These are phyloP conservation scores for Penicillium paxilli DNA, from an alignment of 495 filamentous ascomycete genomes.

Conservation along the genomic window DNA sequence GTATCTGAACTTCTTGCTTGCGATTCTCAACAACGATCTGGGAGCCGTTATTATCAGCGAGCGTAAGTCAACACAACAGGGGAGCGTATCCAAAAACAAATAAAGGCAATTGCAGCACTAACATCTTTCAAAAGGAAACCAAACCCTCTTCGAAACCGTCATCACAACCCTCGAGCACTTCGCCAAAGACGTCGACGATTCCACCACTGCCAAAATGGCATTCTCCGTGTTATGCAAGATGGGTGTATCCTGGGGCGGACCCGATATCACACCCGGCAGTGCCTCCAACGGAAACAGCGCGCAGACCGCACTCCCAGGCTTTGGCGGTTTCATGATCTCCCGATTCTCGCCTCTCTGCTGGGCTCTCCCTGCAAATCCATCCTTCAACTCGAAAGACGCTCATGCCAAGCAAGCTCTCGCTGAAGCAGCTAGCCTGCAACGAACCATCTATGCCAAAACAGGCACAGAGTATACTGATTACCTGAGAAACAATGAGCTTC, in stretches of 20 bases:
- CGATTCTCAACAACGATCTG: conserved; percentile 86
- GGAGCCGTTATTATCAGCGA: conserved; percentile 84
- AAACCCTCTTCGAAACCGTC: conserved; percentile 80
- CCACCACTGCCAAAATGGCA: conserved; percentile 78
- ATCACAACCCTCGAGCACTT: conserved; percentile 82
- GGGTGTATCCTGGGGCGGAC: conserved; percentile 81
- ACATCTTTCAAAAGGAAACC: conserved; percentile 62
- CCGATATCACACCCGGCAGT: conserved; percentile 63
- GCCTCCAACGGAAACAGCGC: conserved; percentile 39
- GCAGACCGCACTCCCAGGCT: conserved; percentile 73
- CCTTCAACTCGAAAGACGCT: conserved; percentile 81
- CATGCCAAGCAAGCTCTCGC: conserved; percentile 79
- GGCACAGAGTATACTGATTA: conserved; percentile 61
- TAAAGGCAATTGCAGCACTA: background rate
- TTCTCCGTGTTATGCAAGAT: conserved; percentile 79
- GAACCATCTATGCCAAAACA: conserved; percentile 83
- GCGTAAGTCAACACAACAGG: conserved; percentile 45
- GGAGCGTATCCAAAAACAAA: background rate
- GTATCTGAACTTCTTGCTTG: conserved; percentile 84
- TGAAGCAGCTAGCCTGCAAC: conserved; percentile 82
- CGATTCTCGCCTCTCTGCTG: conserved; percentile 88
- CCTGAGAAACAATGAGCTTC: conserved; percentile 53
- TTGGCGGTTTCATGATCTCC: conserved; percentile 83
- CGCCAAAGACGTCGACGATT: conserved; percentile 72
- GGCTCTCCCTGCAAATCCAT: conserved; percentile 71